A percentile compares a stretch with the other conserved stretches of the same genome.
These are phyloP conservation scores for Botrytis paeoniae DNA, from an alignment of 2,329 filamentous ascomycete genomes.

Conservation along the genomic window DNA sequence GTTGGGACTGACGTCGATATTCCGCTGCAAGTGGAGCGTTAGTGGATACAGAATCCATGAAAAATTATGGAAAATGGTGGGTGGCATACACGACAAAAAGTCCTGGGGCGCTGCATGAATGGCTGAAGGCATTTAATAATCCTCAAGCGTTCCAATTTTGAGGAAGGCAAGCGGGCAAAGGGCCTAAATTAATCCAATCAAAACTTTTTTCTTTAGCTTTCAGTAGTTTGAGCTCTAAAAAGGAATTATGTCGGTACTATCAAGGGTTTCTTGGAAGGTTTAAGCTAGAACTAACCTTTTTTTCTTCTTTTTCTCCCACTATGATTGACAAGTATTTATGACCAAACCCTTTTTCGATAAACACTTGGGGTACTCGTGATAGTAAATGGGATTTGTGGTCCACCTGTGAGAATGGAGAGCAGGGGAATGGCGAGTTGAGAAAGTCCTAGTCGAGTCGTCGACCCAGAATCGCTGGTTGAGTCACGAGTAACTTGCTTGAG, in stretches of 20 bases:
- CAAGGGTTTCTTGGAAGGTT: background rate
- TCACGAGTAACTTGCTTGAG: background rate
- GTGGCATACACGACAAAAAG: conserved; percentile 16
- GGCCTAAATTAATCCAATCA: conserved; percentile 5
- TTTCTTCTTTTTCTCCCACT: background rate
- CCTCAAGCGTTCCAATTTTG: background rate
- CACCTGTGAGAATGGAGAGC: background rate
- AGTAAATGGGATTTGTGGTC: background rate
- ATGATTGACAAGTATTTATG: background rate
- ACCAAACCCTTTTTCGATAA: background rate
- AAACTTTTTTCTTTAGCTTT: background rate
- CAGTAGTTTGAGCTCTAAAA: conserved; percentile 2
- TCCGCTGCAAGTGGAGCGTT: conserved; percentile 11
- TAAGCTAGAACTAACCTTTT: conserved; percentile 5
- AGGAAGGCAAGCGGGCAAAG: background rate
- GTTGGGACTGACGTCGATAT: conserved; percentile 21
- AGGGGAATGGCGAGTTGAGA: background rate
- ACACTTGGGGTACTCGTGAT: background rate
- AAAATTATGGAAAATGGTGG: conserved; percentile 6
- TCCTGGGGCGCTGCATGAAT: conserved; percentile 16
- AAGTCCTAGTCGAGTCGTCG: background rate
- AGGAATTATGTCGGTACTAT: conserved; percentile 12
- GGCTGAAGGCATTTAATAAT: conserved; percentile 20
- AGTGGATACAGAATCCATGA: conserved; percentile 4
- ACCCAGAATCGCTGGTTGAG: background rate